Base-by-base conservation (phyloP, 192 early-diverging fungal species). In the Entophlyctis helioformis region DNA sequence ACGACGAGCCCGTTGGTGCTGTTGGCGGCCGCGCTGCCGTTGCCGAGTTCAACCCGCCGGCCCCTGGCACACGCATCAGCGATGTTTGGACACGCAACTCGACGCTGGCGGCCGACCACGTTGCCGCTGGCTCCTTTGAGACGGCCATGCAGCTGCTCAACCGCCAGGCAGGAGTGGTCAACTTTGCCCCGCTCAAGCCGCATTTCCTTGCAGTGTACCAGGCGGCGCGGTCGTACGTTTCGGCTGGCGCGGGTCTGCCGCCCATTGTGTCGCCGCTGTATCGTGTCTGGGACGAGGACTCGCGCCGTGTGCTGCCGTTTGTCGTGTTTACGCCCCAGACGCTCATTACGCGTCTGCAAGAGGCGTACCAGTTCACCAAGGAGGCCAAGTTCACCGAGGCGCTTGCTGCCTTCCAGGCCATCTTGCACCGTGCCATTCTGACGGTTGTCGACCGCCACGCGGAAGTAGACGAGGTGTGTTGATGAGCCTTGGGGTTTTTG, bases 91-190 rank as follows among this genome's bases (percentile, higher is more conserved):
- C 74, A 36, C 82, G 84, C 46, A 91, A 85, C 65, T 95, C 92
- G 4, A 64, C 66, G 19, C 65, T 89, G 44, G 86, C 91, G 12
- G 86, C 77, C 0, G 92, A 98, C 61, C 91, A 95, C 54, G 79
- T 94, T 56, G 89, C 90, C 0, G 92, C 92, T 11, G 95, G 95
- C 34, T 81, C 85, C 20, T 96, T 94, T 59, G 92, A 94, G 50
- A 81, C 76, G 24, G 96, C 92, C 1, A 95, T 98, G 87, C 58
- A 85, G 81, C 60, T 92, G 32, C 69, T 98, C 33, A 89, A 87
- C 58, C 73, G 83, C 22, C 91, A 96, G 70, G 78, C 79, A n/a
- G 96, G 96, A 23, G 78, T 83, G 50, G 75, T 82, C 22, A 89
- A 89, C 63, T 99, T 99, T 78, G 84, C 72, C 33, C 86, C 88